These are phyloP conservation scores for Puccinia polysora DNA, from an alignment of 1,284 basidiomycete genomes.

Conservation along the genomic window DNA sequence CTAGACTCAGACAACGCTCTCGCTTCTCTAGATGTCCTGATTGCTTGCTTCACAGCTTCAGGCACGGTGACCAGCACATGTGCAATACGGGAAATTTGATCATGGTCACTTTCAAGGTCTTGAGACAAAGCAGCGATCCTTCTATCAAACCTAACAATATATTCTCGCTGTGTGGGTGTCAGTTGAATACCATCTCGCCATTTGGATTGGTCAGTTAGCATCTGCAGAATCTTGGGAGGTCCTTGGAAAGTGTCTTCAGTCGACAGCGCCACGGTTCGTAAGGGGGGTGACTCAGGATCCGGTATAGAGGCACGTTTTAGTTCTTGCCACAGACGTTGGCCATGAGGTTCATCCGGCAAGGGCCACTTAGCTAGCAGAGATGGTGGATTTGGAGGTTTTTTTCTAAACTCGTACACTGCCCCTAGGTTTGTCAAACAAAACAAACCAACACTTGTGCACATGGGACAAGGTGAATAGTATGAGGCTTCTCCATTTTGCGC, in stretches of 20 bases:
- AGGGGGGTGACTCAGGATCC: slow-evolving; percentile 26
- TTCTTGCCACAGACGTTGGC: slow-evolving; percentile 30
- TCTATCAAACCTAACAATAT: slow-evolving; percentile 17
- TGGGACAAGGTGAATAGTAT: slow-evolving; percentile 34
- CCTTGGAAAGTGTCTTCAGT: slow-evolving; percentile 11
- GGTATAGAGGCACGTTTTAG: slow-evolving; percentile 40
- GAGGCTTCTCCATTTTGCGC: slow-evolving; percentile 20
- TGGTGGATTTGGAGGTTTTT: slow-evolving; percentile 21
- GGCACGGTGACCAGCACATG: slow-evolving; percentile 29
- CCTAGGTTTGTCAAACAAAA: slow-evolving; percentile 35
- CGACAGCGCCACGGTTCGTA: too few species aligned
- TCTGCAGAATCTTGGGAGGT: slow-evolving; percentile 23
- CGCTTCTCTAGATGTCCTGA: slow-evolving; percentile 5
- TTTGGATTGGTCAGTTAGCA: slow-evolving; percentile 36
- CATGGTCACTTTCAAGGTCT: slow-evolving; percentile 30
- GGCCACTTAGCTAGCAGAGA: slow-evolving; percentile 36
- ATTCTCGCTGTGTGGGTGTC: slow-evolving; percentile 38
- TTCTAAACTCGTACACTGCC: slow-evolving; percentile 12
- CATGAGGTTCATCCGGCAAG: slow-evolving; percentile 23
- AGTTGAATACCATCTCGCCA: slow-evolving; percentile 37
- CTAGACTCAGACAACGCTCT: not conserved
- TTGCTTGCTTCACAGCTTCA: slow-evolving; percentile 19
- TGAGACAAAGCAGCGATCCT: not conserved
- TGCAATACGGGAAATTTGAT: slow-evolving; percentile 18
- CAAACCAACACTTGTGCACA: slow-evolving; percentile 18